Conservation (phyloP, 129 eudicot species). For the Artemisia argyi region DNA sequence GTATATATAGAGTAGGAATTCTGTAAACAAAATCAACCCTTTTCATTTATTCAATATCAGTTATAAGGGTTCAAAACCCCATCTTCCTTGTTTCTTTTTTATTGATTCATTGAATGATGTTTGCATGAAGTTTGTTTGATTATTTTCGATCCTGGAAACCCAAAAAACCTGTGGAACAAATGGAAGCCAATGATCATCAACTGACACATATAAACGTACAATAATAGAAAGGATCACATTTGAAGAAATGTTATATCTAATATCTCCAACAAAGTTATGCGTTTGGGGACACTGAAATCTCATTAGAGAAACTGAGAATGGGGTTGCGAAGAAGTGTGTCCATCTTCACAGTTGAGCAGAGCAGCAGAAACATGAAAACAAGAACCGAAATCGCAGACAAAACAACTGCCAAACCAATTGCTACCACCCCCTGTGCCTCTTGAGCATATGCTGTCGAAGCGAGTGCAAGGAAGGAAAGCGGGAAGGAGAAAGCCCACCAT, state of each 20-base stretch:
- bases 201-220: neutral
- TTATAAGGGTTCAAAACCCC: too few species aligned
- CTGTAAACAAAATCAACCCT: too few species aligned
- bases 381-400: slow-evolving; percentile 30
- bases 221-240: neutral
- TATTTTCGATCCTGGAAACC: too few species aligned
- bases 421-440: slow-evolving; percentile 33
- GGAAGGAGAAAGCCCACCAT: slow-evolving; percentile 74
- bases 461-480: slow-evolving; percentile 46
- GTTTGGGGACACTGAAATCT: neutral
- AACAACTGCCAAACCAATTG: slow-evolving; percentile 22
- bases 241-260: neutral
- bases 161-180: too few species aligned
- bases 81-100: too few species aligned
- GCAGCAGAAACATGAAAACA: slow-evolving; percentile 30
- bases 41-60: too few species aligned
- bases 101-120: too few species aligned
- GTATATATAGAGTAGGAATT: too few species aligned
- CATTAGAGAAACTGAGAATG: slow-evolving; percentile 26
- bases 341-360: slow-evolving; percentile 32
- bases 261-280: neutral
- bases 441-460: slow-evolving; percentile 42
- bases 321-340: slow-evolving; percentile 36
- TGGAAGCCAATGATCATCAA: too few species aligned
- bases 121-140: too few species aligned